These are phyloP conservation scores for Alternaria tenuissima DNA, from an alignment of 2,329 filamentous ascomycete genomes.

Conservation along the genomic window DNA sequence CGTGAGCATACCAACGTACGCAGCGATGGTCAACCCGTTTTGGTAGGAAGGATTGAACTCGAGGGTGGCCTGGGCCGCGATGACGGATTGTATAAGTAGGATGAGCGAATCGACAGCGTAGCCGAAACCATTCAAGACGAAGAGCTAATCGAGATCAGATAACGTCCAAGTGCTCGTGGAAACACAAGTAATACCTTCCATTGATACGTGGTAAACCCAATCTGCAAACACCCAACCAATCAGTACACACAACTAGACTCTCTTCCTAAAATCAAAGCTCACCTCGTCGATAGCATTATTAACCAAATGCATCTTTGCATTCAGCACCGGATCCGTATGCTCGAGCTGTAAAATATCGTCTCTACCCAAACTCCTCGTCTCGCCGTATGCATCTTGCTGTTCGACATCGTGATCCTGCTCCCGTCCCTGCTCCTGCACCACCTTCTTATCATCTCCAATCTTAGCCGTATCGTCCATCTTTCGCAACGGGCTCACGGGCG, in stretches of 20 bases:
- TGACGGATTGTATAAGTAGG: conserved; percentile 69
- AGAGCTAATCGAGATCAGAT: conserved; percentile 49
- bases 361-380: conserved; percentile 35
- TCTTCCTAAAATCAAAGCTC: conserved; percentile 46
- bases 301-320: conserved; percentile 73
- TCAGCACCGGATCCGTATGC: conserved; percentile 67
- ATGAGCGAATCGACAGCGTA: conserved; percentile 67
- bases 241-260: conserved; percentile 25
- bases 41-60: conserved; percentile 67
- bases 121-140: conserved; percentile 68
- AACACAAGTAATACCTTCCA: conserved; percentile 56
- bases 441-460: background rate
- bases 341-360: conserved; percentile 66
- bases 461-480: conserved; percentile 9
- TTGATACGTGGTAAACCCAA: conserved; percentile 15
- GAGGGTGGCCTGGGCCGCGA: conserved; percentile 64
- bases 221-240: background rate
- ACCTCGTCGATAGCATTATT: conserved; percentile 60
- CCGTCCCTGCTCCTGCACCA: conserved; percentile 17
- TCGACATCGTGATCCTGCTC: conserved; percentile 17
- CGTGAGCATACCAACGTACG: conserved; percentile 66
- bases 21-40: conserved; percentile 68
- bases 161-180: background rate
- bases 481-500: too few species aligned
- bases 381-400: conserved; percentile 9